Evolutionary conservation across 148 eudicot species (phyloP), one percentile per base, ranked within the genome.

Genomic region (Gaultheria prostrata): DNA sequence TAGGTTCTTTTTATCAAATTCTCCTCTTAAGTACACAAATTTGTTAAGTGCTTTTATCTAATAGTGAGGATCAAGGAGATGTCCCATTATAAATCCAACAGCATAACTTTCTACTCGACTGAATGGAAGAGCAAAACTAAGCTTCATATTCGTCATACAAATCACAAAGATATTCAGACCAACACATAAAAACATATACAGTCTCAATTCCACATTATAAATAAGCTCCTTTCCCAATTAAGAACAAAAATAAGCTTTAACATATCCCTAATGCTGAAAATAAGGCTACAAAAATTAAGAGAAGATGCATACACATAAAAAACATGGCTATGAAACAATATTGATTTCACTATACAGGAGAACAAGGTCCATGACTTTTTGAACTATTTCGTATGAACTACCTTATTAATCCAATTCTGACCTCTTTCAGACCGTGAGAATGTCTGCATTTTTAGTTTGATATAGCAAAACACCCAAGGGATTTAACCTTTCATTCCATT

Each of bases 41-140:
- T 46, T 0, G 0, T 24, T 11, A 76, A 8, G 1, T 21, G 5
- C 15, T 26, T 75, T 46, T 21, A 75, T n/a, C 11, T 75, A 0
- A 45, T 75, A 21, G 78, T 48, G n/a, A 15, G 32, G 35, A 76
- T 76, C 56, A 76, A 50, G 56, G 33, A 21, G 53, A 74, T 8
- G 14, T 18, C 54, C 49, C 6, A 14, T 1, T 45, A 32, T 3
- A 63, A 10, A 48, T 76, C 57, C 35, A 75, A 75, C 15, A 21
- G 15, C 30, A 75, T 4, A 21, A 75, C 18, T 46, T 75, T 24
- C 1, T n/a, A n/a, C 14, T 75, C 30, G n/a, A 45, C 28, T 75
- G 78, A 75, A 75, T 75, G 51, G 78, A 75, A 75, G 78, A 75
- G 28, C 78, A 75, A 20, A 43, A 45, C 57, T n/a, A 49, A 49